Base-by-base conservation (phyloP, 306 rosid genomes). In the Leucaena leucocephala region DNA sequence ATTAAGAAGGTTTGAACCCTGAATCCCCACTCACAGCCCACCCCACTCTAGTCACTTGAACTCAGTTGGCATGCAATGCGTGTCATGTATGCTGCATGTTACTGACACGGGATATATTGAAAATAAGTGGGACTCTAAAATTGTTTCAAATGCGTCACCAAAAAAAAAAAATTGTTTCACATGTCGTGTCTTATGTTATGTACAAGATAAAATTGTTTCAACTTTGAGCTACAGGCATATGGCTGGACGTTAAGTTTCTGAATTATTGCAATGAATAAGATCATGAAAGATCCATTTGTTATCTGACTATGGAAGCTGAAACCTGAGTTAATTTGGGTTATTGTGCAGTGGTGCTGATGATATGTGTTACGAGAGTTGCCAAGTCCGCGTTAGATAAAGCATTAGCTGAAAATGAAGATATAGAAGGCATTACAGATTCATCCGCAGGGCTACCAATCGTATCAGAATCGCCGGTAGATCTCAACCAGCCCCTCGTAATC, bases 321-420 rank as follows among this genome's bases (percentile, higher is more conserved):
- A 33, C 74, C 27, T 73, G 38, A 68, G 46, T 68, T 76, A 15
- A 73, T 81, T 78, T 71, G 79, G 83, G 72, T 79, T 84, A 40
- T 86, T 85, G 76, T 27, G 88, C 98, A 95, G 99, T 86, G 84
- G 68, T 95, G 85, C 86, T 93, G 68, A 88, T 95, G 80, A 40
- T 88, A 74, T 87, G 93, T 66, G 93, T 95, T 15, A 95, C 93
- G 8, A 93, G 74, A 90, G 91, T 93, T 54, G 99, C 98, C 71
- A 95, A 90, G 90, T 66, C 90, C 40, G 95, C 99, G 44, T 82
- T 95, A 81, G 97, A 93, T 34, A 91, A 93, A 88, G 98, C 99
- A 70, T 85, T 95, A 86, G 98, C 96, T 14, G 99, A 93, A 86
- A 87, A 85, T 27, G 92, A 88, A 68, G 88, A 91, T 72, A 71